phyloP scores from a whole-genome alignment of 2,329 filamentous ascomycete species.

The Colletotrichum paranaense region DNA sequence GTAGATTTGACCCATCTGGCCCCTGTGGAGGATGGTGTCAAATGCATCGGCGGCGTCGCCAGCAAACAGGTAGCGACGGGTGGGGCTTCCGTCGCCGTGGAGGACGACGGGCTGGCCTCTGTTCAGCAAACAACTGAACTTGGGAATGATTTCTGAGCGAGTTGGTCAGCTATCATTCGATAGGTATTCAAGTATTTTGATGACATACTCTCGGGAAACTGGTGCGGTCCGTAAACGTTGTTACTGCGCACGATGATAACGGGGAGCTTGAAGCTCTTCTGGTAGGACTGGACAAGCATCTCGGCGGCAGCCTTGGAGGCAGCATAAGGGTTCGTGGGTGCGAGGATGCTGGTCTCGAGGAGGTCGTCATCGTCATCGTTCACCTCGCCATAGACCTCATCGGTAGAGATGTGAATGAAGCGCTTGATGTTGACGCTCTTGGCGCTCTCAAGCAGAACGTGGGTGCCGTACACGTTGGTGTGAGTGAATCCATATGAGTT shows the following conservation, averaged over 20 bases:
- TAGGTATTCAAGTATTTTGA: not conserved
- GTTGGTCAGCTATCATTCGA: too few relatives aligned
- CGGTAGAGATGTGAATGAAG: constrained; percentile 86
- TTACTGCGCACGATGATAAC: constrained; percentile 85
- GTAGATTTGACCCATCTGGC: constrained; percentile 80
- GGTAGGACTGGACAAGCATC: constrained; percentile 89
- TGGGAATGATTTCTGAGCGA: constrained; percentile 81
- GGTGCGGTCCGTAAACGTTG: constrained; percentile 88
- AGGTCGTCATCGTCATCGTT: constrained; percentile 77
- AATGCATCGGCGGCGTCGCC: constrained; percentile 85
- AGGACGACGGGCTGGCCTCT: constrained; percentile 75
- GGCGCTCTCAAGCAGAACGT: constrained; percentile 82
- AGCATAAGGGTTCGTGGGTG: constrained; percentile 85
- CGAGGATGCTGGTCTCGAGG: constrained; percentile 78
- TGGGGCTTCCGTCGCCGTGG: constrained; percentile 81
- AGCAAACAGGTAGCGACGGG: constrained; percentile 81
- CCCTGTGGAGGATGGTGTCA: constrained; percentile 85
- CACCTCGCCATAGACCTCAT: constrained; percentile 88
- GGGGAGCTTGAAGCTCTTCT: constrained; percentile 84
- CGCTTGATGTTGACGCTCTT: constrained; percentile 76
- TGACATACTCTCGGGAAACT: constrained; percentile 81
- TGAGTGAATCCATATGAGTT: constrained; percentile 86
- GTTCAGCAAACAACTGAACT: constrained; percentile 80
- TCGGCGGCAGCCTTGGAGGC: constrained; percentile 85
- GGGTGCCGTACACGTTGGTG: constrained; percentile 87